Evolutionary conservation across 139 green algal genomes (phyloP), one percentile per base, ranked within the genome.

Genomic region (Tetratostichococcus sp.): DNA sequence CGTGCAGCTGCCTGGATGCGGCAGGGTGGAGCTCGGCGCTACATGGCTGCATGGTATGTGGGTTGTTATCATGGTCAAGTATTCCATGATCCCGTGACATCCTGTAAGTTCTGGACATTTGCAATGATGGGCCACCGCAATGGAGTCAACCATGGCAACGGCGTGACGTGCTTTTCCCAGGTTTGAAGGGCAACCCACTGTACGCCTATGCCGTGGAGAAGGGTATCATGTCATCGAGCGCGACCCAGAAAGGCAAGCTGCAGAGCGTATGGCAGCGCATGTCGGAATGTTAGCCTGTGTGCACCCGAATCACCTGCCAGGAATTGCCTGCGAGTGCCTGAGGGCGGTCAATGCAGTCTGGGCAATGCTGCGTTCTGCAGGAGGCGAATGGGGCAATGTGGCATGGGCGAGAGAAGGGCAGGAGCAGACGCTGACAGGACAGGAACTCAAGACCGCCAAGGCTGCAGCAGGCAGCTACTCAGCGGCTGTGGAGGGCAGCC

Each of bases 41-140:
- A 68, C 62, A 35, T 68, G 62, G 62, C 62, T 68, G 62, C 62
- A 68, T 16, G 62, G 62, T 26, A n/a, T n/a, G n/a, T n/a, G n/a
- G n/a, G n/a, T n/a, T n/a, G n/a, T n/a, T n/a, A n/a, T n/a, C n/a
- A n/a, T n/a, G n/a, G n/a, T n/a, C n/a, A n/a, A n/a, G n/a, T n/a
- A n/a, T n/a, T n/a, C n/a, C n/a, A n/a, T n/a, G n/a, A n/a, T n/a
- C n/a, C n/a, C n/a, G n/a, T n/a, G n/a, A n/a, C n/a, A n/a, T n/a
- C n/a, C n/a, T n/a, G n/a, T n/a, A n/a, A n/a, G n/a, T n/a, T n/a
- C n/a, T n/a, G n/a, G n/a, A n/a, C n/a, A n/a, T n/a, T n/a, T n/a
- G n/a, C n/a, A n/a, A n/a, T n/a, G n/a, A n/a, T n/a, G n/a, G n/a
- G n/a, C n/a, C n/a, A n/a, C n/a, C n/a, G n/a, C n/a, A n/a, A n/a